Evolutionary conservation across 352 stramenopile species (phyloP).

Genomic region (Ophiocytium majus): DNA sequence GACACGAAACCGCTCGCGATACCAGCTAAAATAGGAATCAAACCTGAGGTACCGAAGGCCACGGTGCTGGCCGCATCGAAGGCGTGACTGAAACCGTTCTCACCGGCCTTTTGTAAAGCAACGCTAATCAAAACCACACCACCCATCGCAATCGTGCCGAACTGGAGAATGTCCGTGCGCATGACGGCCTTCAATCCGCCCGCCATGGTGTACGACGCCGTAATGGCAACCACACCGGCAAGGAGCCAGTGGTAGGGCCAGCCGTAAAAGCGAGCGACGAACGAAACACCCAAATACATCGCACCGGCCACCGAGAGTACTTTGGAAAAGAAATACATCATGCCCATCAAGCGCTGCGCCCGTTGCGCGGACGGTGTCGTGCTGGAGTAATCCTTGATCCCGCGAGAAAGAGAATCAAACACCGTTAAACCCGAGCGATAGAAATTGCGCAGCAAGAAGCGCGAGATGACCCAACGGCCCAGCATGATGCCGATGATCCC

Average conservation of each 20-base stretch:
- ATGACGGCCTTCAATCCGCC: neutral
- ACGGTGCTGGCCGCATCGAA: neutral
- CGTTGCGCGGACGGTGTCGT: too few relatives aligned
- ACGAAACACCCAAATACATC: neutral
- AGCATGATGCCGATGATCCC: neutral
- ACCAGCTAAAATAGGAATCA: neutral
- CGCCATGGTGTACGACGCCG: neutral
- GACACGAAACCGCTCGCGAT: neutral
- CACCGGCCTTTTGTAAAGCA: neutral
- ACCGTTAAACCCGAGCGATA: neutral
- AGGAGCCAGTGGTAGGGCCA: neutral
- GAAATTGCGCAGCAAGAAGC: neutral
- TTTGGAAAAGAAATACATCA: neutral
- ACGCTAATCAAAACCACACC: neutral
- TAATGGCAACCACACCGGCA: neutral
- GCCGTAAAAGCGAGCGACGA: neutral
- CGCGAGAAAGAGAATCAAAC: neutral
- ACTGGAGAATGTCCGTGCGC: constrained; percentile 4
- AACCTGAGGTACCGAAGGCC: neutral
- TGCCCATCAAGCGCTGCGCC: neutral
- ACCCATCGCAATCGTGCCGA: neutral
- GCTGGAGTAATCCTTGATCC: neutral
- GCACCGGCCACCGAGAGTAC: neutral
- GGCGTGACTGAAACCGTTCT: neutral
- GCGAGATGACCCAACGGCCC: neutral